Evolutionary conservation across 768 basidiomycete genomes (phyloP).

Genomic region (Psilocybe azurescens): DNA sequence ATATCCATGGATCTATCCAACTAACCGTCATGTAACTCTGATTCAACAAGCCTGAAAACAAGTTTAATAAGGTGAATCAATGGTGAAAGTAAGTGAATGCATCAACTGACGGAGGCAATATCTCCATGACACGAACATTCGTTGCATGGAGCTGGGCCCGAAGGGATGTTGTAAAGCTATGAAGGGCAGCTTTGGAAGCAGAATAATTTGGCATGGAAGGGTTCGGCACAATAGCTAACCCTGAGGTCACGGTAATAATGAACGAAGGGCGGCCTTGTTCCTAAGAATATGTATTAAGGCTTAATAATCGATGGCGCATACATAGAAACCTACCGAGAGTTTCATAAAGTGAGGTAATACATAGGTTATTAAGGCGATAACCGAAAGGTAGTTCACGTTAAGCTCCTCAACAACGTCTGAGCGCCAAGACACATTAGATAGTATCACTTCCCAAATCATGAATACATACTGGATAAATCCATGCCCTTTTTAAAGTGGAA

Average conservation of each 20-base stretch:
- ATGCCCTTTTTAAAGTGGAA: conserved; percentile 46
- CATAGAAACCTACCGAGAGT: conserved; percentile 43
- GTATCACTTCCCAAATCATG: neutral
- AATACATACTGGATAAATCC: conserved; percentile 40
- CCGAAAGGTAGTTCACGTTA: conserved; percentile 57
- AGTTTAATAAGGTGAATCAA: neutral
- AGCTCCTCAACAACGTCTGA: conserved; percentile 52
- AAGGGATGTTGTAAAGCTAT: conserved; percentile 54
- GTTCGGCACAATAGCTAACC: conserved; percentile 50
- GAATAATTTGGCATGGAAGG: conserved; percentile 53
- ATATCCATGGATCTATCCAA: neutral
- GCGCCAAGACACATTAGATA: neutral
- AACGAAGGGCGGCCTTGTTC: conserved; percentile 50
- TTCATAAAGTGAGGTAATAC: conserved; percentile 61
- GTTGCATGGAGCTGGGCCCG: conserved; percentile 50
- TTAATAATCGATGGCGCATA: neutral
- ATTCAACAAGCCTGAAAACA: conserved; percentile 55
- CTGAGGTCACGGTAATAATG: conserved; percentile 58
- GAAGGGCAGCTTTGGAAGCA: conserved; percentile 63
- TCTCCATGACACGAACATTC: conserved; percentile 58
- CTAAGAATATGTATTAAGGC: conserved; percentile 28
- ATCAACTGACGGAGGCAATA: conserved; percentile 58
- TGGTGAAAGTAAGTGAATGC: too few species aligned
- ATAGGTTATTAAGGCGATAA: conserved; percentile 51
- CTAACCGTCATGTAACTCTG: conserved; percentile 63